A percentile compares a stretch with the other conserved stretches of the same genome.
These are phyloP conservation scores for Yamadazyma trypodendri DNA, from an alignment of 1,139 yeast species.

Conservation along the genomic window DNA sequence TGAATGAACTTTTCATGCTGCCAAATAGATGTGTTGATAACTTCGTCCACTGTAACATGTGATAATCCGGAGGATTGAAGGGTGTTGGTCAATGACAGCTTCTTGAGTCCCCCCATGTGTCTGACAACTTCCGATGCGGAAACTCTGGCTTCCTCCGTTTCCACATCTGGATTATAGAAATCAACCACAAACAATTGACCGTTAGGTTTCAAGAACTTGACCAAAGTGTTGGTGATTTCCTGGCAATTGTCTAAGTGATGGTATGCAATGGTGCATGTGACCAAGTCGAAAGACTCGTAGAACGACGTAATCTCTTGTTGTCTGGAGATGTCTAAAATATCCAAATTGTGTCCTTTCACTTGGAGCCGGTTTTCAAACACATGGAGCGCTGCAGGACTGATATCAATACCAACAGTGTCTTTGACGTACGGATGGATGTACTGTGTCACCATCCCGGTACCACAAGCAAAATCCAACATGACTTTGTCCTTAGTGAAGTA, in stretches of 20 bases:
- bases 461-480: constrained; percentile 46
- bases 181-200: constrained; percentile 39
- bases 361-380: constrained; percentile 21
- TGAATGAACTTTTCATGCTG: constrained; percentile 21
- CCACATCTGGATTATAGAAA: constrained; percentile 21
- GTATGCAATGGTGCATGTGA: constrained; percentile 37
- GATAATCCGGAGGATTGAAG: constrained; percentile 23
- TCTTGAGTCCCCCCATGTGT: constrained; percentile 37
- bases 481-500: constrained; percentile 27
- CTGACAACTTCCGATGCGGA: constrained; percentile 20
- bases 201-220: constrained; percentile 30
- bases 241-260: constrained; percentile 39
- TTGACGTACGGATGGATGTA: constrained; percentile 28
- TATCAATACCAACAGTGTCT: constrained; percentile 35
- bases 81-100: constrained; percentile 22
- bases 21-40: constrained; percentile 24
- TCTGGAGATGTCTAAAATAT: constrained; percentile 26
- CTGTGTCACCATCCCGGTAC: constrained; percentile 38
- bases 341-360: constrained; percentile 15
- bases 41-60: constrained; percentile 24
- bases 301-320: constrained; percentile 16
- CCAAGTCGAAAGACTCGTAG: constrained; percentile 24
- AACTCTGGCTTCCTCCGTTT: constrained; percentile 3
- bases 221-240: constrained; percentile 30
- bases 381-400: constrained; percentile 28